phyloP scores from a whole-genome alignment of 768 basidiomycete genomes.

The Lenzites betulinus region DNA sequence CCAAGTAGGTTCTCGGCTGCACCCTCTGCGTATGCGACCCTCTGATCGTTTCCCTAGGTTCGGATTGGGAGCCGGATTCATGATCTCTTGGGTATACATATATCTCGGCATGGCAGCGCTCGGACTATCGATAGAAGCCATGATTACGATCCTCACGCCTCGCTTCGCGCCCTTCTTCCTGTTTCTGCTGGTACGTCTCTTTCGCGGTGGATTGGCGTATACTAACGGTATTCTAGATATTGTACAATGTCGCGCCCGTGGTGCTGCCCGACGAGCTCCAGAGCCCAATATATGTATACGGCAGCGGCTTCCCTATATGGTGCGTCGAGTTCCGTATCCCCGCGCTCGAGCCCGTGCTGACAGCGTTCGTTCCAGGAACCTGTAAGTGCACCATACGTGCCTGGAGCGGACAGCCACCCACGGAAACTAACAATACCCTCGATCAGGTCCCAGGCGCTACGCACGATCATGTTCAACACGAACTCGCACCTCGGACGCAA shows the following conservation, averaged over 20 bases:
- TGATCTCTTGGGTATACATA: slow-evolving; percentile 34
- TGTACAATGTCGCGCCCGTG: slow-evolving; percentile 34
- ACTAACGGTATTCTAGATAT: slow-evolving; percentile 24
- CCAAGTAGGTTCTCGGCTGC: slow-evolving; percentile 29
- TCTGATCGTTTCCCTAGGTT: slow-evolving; percentile 9
- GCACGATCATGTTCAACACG: slow-evolving; percentile 41
- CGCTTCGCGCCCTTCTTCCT: slow-evolving; percentile 38
- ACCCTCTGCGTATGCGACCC: background rate
- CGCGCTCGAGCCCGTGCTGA: background rate
- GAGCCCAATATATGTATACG: slow-evolving; percentile 32
- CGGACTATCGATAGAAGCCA: slow-evolving; percentile 37
- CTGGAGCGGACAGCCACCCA: background rate
- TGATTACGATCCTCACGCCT: slow-evolving; percentile 36
- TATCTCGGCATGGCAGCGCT: slow-evolving; percentile 37
- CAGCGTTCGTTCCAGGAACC: slow-evolving; percentile 16
- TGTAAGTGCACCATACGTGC: slow-evolving; percentile 11
- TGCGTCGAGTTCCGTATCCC: slow-evolving; percentile 12
- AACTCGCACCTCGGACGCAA: slow-evolving; percentile 33
- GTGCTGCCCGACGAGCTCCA: slow-evolving; percentile 35
- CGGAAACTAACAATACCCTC: background rate
- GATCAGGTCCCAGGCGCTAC: slow-evolving; percentile 32
- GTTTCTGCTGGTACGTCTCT: slow-evolving; percentile 31
- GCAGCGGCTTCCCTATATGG: slow-evolving; percentile 38
- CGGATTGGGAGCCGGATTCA: slow-evolving; percentile 29
- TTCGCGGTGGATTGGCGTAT: background rate